phyloP scores from a whole-genome alignment of 495 filamentous ascomycete species.

The Neurospora discreta region DNA sequence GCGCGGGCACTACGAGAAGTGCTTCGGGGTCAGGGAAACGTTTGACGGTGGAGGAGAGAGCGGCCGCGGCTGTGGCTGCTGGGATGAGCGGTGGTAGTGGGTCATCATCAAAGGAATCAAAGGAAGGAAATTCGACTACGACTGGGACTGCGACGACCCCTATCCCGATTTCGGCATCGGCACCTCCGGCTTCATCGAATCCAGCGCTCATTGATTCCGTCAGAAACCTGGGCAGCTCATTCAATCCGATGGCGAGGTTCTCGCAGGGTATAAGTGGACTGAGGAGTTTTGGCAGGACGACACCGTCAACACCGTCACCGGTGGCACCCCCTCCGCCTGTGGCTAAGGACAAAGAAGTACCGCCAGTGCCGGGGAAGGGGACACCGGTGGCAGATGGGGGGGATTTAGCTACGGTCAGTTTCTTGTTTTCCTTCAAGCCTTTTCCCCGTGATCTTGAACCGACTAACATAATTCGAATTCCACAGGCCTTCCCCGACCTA shows the following conservation, averaged over 20 bases:
- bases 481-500: conserved; percentile 50
- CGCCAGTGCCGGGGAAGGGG: conserved; percentile 13
- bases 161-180: not conserved
- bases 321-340: conserved; percentile 11
- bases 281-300: conserved; percentile 59
- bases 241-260: conserved; percentile 78
- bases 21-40: not conserved
- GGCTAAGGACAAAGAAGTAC: conserved; percentile 25
- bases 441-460: not conserved
- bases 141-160: conserved; percentile 1
- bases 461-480: not conserved
- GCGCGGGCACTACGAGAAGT: conserved; percentile 48
- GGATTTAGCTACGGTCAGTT: conserved; percentile 39
- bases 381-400: conserved; percentile 29
- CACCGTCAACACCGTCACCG: conserved; percentile 8
- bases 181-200: conserved; percentile 33
- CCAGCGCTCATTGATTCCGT: conserved; percentile 64
- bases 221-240: conserved; percentile 67
- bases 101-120: conserved; percentile 14
- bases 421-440: not conserved
- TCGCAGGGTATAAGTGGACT: conserved; percentile 54
- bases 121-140: conserved; percentile 16
- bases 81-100: not conserved
- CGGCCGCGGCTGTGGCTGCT: conserved; percentile 33
- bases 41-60: conserved; percentile 19